Evolutionary conservation across 805 yeast species (phyloP), one percentile per base, ranked within the genome.

Genomic region (Pichia paraexigua): DNA sequence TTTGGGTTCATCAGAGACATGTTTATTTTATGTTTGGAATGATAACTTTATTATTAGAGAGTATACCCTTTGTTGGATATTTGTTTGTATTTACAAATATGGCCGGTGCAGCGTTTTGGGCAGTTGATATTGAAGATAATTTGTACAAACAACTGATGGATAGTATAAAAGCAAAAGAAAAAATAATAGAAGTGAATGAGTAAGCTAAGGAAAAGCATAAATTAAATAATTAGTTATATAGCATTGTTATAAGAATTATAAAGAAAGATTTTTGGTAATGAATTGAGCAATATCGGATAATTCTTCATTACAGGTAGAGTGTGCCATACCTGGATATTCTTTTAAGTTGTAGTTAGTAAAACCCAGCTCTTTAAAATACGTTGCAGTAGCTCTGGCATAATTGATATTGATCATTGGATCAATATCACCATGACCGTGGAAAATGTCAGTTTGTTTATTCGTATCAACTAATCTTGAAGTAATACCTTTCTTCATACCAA

Each of bases 361-460:
- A 0, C 85, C 87, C 2, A 68, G 49, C 2, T 54, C 60, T 55
- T 73, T 65, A 65, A 78, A 78, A 39, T 76, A 72, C 7, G 77
- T 75, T 15, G 65, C 58, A 1, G 82, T 68, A 28, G 60, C 50
- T 42, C 69, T 62, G 2, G 79, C 82, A 24, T 56, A 65, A 9
- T 65, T 56, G 41, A 66, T 68, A 10, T 66, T 60, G 12, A 92
- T 78, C 4, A 91, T 71, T 1, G 85, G 85, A 63, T 92, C 98
- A 3, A 63, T 67, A 6, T 81, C 80, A 32, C 99, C 98, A 66
- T 92, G 97, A 9, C 94, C 95, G 59, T 87, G 87, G 70, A 90
- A 88, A 9, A 88, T 71, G 1, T 96, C 95, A 0, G 95, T 86
- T 8, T 73, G 68, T 17, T 68, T 62, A 63, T 89, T 88, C 35